These are phyloP conservation scores for Prunus persica DNA, from an alignment of 306 rosid species.

Conservation along the genomic window Prunus_persica_NCBIv2 NC_034014.1:5814001-5814500, in stretches of 20 bases:
- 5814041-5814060: constrained; percentile 84
- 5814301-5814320: constrained; percentile 86
- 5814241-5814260: constrained; percentile 63
- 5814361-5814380: constrained; percentile 70
- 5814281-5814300: constrained; percentile 71
- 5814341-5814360: constrained; percentile 72
- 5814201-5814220: constrained; percentile 78
- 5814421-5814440: constrained; percentile 9
- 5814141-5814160: constrained; percentile 36
- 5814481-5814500: constrained; percentile 5
- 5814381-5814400: constrained; percentile 83
- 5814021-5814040: constrained; percentile 66
- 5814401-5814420: constrained; percentile 49
- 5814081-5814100: constrained; percentile 60
- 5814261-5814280: constrained; percentile 56
- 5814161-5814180: constrained; percentile 47
- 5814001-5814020: constrained; percentile 78
- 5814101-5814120: constrained; percentile 53
- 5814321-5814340: constrained; percentile 71
- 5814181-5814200: constrained; percentile 39
- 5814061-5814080: constrained; percentile 76
- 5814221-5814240: constrained; percentile 80
- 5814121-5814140: constrained; percentile 43
- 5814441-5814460: constrained; percentile 10
- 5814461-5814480: constrained; percentile 34